A percentile compares a stretch with the other conserved stretches of the same genome.
These are phyloP conservation scores for Scedosporium apiospermum DNA, from an alignment of 2,329 filamentous ascomycete species.

Conservation along the genomic window DNA sequence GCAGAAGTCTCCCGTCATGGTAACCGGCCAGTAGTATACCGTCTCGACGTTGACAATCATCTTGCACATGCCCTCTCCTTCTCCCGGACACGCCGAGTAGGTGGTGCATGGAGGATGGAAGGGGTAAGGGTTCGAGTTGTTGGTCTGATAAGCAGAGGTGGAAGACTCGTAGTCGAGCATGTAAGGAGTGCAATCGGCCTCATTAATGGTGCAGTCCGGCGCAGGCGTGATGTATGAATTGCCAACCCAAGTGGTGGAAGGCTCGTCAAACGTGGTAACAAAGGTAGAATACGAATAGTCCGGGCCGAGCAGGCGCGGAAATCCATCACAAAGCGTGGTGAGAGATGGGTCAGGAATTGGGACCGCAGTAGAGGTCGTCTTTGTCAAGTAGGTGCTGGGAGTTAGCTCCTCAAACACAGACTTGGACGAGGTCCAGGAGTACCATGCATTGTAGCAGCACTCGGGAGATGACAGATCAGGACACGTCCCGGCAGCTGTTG, in stretches of 20 bases:
- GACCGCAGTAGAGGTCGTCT: background rate
- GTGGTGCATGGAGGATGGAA: slow-evolving; percentile 3
- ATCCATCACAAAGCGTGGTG: slow-evolving; percentile 6
- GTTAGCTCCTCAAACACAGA: background rate
- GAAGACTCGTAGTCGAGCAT: slow-evolving; percentile 4
- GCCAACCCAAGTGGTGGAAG: background rate
- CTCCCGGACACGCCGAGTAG: slow-evolving; percentile 1
- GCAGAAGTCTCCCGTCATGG: slow-evolving; percentile 4
- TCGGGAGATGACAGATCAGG: background rate
- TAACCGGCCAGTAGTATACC: slow-evolving; percentile 6
- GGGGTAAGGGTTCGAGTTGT: slow-evolving; percentile 1
- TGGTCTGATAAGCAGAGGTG: slow-evolving; percentile 1
- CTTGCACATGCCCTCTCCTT: slow-evolving; percentile 1
- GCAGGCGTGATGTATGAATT: slow-evolving; percentile 2
- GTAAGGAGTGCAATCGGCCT: slow-evolving; percentile 1
- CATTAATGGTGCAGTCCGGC: background rate
- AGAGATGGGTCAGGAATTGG: background rate
- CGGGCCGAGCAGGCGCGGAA: background rate
- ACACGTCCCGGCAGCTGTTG: background rate
- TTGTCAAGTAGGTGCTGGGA: background rate
- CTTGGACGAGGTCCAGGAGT: slow-evolving; percentile 3
- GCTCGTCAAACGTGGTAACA: background rate
- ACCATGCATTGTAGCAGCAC: slow-evolving; percentile 2
- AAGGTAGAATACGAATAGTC: background rate
- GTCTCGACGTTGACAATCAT: background rate